Percentiles rank a stretch among this genome's conserved stretches.
phyloP scores from a whole-genome alignment of 352 stramenopile species.

The Stramenopiles sp. region DNA sequence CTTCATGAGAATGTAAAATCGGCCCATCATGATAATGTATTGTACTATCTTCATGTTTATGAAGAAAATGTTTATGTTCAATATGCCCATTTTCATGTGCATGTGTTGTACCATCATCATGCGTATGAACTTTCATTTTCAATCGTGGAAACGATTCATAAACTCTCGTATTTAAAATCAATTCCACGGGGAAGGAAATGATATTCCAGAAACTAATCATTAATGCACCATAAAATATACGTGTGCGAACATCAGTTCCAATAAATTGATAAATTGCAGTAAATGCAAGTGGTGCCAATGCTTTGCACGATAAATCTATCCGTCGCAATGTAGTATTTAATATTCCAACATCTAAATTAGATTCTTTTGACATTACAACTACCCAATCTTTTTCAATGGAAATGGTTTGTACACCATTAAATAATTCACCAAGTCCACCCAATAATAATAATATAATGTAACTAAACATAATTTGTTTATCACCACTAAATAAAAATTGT shows the following conservation, averaged over 20 bases:
- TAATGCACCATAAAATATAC: slow-evolving; percentile 31
- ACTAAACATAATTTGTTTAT: slow-evolving; percentile 23
- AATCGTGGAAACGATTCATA: slow-evolving; percentile 21
- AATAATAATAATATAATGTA: slow-evolving; percentile 26
- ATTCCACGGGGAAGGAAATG: slow-evolving; percentile 45
- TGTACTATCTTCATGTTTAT: not conserved
- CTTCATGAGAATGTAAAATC: not conserved
- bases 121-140: not conserved
- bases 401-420: slow-evolving; percentile 46
- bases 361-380: slow-evolving; percentile 37
- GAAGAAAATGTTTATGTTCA: not conserved
- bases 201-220: slow-evolving; percentile 48
- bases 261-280: slow-evolving; percentile 53
- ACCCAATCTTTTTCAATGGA: slow-evolving; percentile 60
- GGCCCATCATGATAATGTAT: not conserved
- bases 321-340: slow-evolving; percentile 50
- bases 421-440: slow-evolving; percentile 40
- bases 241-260: slow-evolving; percentile 30
- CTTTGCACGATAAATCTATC: slow-evolving; percentile 51
- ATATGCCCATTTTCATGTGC: not conserved
- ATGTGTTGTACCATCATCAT: not conserved
- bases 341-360: slow-evolving; percentile 30
- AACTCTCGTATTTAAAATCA: slow-evolving; percentile 40
- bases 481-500: slow-evolving; percentile 21
- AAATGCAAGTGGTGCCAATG: slow-evolving; percentile 42